Percentiles rank a stretch among this genome's conserved stretches.
Conservation (phyloP, 768 basidiomycete species). For the Trametes villosa region DNA sequence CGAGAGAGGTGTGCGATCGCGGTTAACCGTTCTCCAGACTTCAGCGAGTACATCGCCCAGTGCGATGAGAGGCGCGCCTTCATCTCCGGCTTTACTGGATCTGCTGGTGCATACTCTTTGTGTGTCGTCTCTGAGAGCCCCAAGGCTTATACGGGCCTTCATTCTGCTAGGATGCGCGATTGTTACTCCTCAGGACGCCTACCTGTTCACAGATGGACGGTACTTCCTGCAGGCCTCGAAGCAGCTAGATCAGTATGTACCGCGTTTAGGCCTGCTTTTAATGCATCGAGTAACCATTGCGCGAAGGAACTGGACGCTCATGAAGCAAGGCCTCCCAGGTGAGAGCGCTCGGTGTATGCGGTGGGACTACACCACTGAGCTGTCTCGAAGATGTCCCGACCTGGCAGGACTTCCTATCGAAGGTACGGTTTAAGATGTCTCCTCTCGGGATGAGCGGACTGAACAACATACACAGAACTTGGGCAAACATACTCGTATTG, state of each 20-base stretch:
- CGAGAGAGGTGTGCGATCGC: neutral
- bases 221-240: constrained; percentile 93
- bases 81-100: constrained; percentile 94
- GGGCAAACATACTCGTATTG: constrained; percentile 63
- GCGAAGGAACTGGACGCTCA: constrained; percentile 89
- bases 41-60: constrained; percentile 85
- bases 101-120: constrained; percentile 65
- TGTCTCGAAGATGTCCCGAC: constrained; percentile 71
- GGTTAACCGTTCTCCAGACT: constrained; percentile 53
- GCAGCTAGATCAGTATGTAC: constrained; percentile 78
- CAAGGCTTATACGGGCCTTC: neutral
- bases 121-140: neutral
- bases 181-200: constrained; percentile 70
- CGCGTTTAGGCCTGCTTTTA: neutral
- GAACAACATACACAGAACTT: constrained; percentile 51
- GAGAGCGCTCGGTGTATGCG: constrained; percentile 17
- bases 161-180: constrained; percentile 60
- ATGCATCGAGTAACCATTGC: neutral
- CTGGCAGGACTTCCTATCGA: constrained; percentile 86
- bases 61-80: constrained; percentile 85
- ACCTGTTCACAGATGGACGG: constrained; percentile 92
- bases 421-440: constrained; percentile 48
- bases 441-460: too few relatives aligned
- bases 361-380: constrained; percentile 10
- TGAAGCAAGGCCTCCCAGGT: constrained; percentile 91